These are phyloP conservation scores for Penstemon davidsonii DNA, from an alignment of 257 asterid genomes.

Conservation along the genomic window DNA sequence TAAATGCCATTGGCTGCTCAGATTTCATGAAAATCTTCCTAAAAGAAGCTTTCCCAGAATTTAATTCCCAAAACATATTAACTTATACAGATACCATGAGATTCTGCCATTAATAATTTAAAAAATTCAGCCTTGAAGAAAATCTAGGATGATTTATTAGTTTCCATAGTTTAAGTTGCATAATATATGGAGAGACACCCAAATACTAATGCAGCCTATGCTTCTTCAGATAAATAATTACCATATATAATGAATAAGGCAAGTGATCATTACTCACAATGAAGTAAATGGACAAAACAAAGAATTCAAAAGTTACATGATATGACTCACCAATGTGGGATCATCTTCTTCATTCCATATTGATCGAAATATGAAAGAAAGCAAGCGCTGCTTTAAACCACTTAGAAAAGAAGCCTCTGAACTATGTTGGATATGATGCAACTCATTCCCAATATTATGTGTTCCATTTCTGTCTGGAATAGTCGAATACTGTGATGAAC, in stretches of 20 bases:
- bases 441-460: conserved; percentile 46
- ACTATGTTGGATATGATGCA: conserved; percentile 38
- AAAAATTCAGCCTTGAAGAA: neutral
- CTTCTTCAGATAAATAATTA: neutral
- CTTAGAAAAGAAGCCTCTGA: conserved; percentile 63
- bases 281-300: neutral
- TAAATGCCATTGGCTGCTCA: conserved; percentile 12
- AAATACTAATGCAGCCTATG: neutral
- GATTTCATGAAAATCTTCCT: neutral
- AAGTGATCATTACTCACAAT: no score
- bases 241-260: neutral
- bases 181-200: neutral
- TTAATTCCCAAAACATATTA: neutral
- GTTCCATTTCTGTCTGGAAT: conserved; percentile 48
- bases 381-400: conserved; percentile 91
- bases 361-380: conserved; percentile 86
- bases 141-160: neutral
- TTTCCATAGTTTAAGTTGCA: neutral
- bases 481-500: conserved; percentile 38
- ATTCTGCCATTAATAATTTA: neutral
- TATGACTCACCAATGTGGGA: conserved; percentile 62
- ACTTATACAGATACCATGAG: neutral
- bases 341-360: conserved; percentile 93
- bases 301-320: conserved; percentile 14
- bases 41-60: neutral